Evolutionary conservation across 1,284 basidiomycete genomes (phyloP).

Genomic region (Ceratobasidium sp.): DNA sequence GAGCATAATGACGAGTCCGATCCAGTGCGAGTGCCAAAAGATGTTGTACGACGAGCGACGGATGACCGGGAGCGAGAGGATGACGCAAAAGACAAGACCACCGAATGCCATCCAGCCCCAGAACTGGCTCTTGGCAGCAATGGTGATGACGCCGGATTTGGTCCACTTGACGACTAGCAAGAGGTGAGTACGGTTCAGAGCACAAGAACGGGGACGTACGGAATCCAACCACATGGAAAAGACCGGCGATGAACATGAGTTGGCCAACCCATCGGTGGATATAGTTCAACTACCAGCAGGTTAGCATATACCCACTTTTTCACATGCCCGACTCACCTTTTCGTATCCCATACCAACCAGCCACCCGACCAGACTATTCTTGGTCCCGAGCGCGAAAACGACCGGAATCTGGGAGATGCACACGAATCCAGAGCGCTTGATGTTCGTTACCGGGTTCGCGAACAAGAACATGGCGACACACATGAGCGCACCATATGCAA

Average conservation of each 20-base stretch:
- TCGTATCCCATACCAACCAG: constrained; percentile 42
- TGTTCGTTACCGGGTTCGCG: constrained; percentile 34
- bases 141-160: constrained; percentile 19
- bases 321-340: constrained; percentile 26
- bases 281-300: constrained; percentile 40
- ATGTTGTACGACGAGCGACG: constrained; percentile 39
- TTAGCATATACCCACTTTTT: constrained; percentile 3
- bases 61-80: constrained; percentile 40
- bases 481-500: constrained; percentile 35
- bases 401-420: constrained; percentile 42
- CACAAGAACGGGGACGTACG: constrained; percentile 24
- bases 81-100: constrained; percentile 40
- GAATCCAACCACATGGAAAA: constrained; percentile 44
- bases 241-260: constrained; percentile 42
- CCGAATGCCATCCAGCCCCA: constrained; percentile 43
- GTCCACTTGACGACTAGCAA: constrained; percentile 43
- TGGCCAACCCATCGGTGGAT: constrained; percentile 44
- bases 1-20: constrained; percentile 42
- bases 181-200: background rate
- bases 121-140: constrained; percentile 35
- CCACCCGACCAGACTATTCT: constrained; percentile 43
- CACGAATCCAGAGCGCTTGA: constrained; percentile 41
- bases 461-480: constrained; percentile 39
- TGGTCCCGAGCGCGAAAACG: constrained; percentile 42
- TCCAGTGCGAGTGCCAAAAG: constrained; percentile 43